Evolutionary conservation across 352 stramenopile genomes (phyloP), one percentile per base, ranked within the genome.

Genomic region (Phytopythium montanum): DNA sequence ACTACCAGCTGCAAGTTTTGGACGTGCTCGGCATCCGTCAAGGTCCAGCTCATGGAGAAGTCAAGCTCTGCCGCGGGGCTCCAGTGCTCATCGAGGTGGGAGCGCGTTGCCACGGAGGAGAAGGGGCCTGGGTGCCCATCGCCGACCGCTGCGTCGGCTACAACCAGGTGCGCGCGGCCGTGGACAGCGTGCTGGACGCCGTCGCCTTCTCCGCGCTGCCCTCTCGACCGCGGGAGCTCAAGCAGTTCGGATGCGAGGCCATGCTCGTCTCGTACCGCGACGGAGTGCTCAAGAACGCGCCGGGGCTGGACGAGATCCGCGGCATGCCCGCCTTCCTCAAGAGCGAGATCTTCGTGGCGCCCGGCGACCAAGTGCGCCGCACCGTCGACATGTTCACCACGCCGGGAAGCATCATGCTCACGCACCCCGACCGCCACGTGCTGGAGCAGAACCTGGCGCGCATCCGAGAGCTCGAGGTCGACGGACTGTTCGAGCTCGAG

Each of bases 381-480:
- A 99, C 96, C 5, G 83, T 97, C 48, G 93, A 98, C 61, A 98
- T 98, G 82, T 95, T 95, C 69, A 97, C 88, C 56, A 97, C 97
- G 51, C 90, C 89, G 7, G 96, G 96, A 41, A 98, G 94, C 79
- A 94, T 98, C 57, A 94, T 98, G 69, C 75, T 99, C 14, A 87
- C 96, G 8, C 88, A 98, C 75, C 79, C 91, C 61, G 87, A 98
- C 61, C 65, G 80, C 50, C 66, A 85, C 33, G 67, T 92, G 59
- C 89, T 99, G 5, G 70, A 92, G 54, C 62, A 63, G 8, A 97
- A 97, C 66, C 88, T 98, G 64, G 60, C 85, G 42, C 80, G 91
- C 58, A 96, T 98, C 60, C 88, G 97, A 29, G 86, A 95, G 54
- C 73, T 96, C 8, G 85, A 94, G 44, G 29, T 89, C 50, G 71